Evolutionary conservation across 1,284 basidiomycete genomes (phyloP).

Genomic region (Heterobasidion parviporum): DNA sequence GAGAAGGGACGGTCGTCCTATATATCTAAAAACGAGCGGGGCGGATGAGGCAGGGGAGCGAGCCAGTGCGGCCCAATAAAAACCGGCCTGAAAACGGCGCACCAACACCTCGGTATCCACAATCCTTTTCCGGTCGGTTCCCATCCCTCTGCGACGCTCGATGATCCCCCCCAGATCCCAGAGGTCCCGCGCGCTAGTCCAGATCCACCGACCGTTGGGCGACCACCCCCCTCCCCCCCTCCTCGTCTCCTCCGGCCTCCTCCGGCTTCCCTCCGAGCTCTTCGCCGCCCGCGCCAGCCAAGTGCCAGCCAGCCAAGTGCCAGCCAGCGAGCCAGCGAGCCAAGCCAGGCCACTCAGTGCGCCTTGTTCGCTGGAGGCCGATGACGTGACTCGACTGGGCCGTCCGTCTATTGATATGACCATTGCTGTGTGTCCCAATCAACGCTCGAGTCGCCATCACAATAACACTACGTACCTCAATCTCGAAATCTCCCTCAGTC

Average conservation of each 20-base stretch:
- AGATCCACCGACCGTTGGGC: neutral
- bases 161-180: neutral
- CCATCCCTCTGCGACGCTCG: neutral
- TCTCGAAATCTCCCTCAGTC: too few relatives aligned
- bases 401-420: too few relatives aligned
- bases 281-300: neutral
- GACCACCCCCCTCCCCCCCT: too few relatives aligned
- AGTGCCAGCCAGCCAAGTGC: too few relatives aligned
- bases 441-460: too few relatives aligned
- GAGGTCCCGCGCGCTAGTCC: neutral
- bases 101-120: neutral
- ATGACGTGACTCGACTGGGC: too few relatives aligned
- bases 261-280: neutral
- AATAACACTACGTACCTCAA: too few relatives aligned
- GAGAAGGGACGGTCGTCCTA: neutral
- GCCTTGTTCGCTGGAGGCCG: neutral
- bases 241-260: neutral
- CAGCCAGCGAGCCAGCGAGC: neutral
- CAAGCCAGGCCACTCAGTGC: neutral
- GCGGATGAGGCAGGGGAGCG: neutral
- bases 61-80: neutral
- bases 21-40: neutral
- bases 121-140: too few relatives aligned
- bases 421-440: too few relatives aligned
- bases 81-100: neutral